phyloP scores from a whole-genome alignment of 2,329 filamentous ascomycete species.

The Triangularia setosa region DNA sequence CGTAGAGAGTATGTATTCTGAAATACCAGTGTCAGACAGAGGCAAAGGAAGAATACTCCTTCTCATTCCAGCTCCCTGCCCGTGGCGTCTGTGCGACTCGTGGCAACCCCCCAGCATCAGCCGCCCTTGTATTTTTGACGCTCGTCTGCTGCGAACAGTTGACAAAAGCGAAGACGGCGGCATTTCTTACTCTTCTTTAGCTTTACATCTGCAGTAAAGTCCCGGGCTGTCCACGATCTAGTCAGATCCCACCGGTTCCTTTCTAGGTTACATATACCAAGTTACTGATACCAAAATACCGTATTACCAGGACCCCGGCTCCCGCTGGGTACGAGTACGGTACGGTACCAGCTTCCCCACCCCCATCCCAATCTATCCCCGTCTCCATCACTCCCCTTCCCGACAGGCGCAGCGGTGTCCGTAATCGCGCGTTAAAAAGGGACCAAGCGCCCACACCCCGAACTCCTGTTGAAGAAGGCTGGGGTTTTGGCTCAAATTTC shows the following conservation, averaged over 20 bases:
- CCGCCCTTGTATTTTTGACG: conserved; percentile 14
- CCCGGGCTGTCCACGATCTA: background rate
- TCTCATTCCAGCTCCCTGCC: conserved; percentile 16
- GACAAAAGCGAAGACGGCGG: conserved; percentile 3
- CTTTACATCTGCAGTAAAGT: background rate
- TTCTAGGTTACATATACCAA: background rate
- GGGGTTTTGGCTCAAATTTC: conserved; percentile 2
- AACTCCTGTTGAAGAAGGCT: conserved; percentile 11
- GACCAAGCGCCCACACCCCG: conserved; percentile 34
- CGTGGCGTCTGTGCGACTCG: conserved; percentile 22
- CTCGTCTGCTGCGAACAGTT: conserved; percentile 17
- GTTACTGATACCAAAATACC: background rate
- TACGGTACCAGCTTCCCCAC: background rate
- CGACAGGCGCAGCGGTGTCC: conserved; percentile 35
- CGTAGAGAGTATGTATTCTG: conserved; percentile 7
- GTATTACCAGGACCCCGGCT: background rate
- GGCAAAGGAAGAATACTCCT: background rate
- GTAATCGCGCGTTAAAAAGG: conserved; percentile 45
- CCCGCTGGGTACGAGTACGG: background rate
- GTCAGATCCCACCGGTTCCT: background rate
- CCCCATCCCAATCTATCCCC: conserved; percentile 8
- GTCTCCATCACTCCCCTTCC: conserved; percentile 24
- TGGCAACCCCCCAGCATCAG: conserved; percentile 3
- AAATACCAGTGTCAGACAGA: no score
- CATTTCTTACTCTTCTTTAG: background rate